Percentiles rank a stretch among this genome's conserved stretches.
Evolutionary conservation across 345 rosid genomes (phyloP).

Genomic region (Populus simonii): DNA sequence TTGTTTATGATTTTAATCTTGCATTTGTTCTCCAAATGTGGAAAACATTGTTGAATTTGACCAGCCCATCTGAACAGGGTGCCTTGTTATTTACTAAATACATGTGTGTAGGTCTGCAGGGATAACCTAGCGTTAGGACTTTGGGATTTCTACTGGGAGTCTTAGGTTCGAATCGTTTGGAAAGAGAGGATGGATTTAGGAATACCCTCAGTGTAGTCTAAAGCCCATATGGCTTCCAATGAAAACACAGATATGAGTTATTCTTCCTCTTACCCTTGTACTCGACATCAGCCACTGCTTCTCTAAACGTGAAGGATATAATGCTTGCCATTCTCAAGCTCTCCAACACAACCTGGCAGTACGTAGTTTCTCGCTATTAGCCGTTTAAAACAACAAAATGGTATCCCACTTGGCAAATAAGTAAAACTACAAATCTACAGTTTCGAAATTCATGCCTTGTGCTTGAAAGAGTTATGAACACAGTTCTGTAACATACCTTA

Average conservation of each 20-base stretch:
- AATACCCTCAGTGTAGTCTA: too few species aligned
- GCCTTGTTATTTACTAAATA: neutral
- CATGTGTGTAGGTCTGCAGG: neutral
- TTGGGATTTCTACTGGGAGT: neutral
- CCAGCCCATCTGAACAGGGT: neutral
- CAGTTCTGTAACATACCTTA: slow-evolving; percentile 32
- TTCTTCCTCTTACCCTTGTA: slow-evolving; percentile 52
- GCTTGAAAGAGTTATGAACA: neutral
- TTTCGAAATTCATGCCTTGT: neutral
- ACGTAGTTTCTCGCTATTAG: slow-evolving; percentile 8
- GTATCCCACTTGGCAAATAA: neutral
- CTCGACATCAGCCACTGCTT: slow-evolving; percentile 68
- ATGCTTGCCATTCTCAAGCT: slow-evolving; percentile 73
- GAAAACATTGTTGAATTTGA: neutral
- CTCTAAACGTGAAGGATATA: slow-evolving; percentile 73
- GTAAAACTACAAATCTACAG: neutral
- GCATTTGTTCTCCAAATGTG: neutral
- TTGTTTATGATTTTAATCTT: neutral
- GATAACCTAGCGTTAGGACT: neutral
- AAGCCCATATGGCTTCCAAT: neutral
- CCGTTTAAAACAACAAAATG: neutral
- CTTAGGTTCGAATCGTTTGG: neutral
- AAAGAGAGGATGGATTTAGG: neutral
- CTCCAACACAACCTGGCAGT: slow-evolving; percentile 56
- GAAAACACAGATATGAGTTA: neutral